Evolutionary conservation across 129 eudicot species (phyloP), one percentile per base, ranked within the genome.

Genomic region (Mikania micrantha): DNA sequence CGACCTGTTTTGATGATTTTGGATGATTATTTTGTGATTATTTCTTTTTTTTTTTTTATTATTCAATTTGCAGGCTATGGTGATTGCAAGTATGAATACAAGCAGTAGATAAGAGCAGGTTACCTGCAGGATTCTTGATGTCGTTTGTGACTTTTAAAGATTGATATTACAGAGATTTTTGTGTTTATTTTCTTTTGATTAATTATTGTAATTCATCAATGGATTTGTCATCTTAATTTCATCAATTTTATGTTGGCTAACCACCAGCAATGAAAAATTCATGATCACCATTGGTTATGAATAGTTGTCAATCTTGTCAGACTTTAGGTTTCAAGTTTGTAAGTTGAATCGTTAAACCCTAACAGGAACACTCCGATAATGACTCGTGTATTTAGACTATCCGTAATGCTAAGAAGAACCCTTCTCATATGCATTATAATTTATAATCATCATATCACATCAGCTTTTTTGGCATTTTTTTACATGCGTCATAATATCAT

Each of bases 31-130:
- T n/a, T n/a, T n/a, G n/a, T 66, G 4, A 29, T 29, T 29, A 4
- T 2, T 5, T 32, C 4, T 32, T 38, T 4, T 9, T 71, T n/a
- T 48, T n/a, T 54, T 22, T 52, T 17, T n/a, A 45, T 76, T 40
- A n/a, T 48, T 63, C 1, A 21, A 44, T 76, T 50, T 72, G 79
- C 78, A 81, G 85, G 81, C 72, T 76, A 66, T 54, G 79, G 64
- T 17, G 31, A 66, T 72, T 81, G 85, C 81, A 76, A 67, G 69
- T 81, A 71, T 11, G 58, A 60, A 3, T 74, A 9, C 35, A 32
- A 22, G 29, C 7, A 50, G 10, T 76, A 75, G 58, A 41, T 1
- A 53, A 19, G 32, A 32, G 35, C 4, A 32, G 17, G 12, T 54
- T 56, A 22, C 36, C 11, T 59, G 25, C 25, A 17, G 59, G 11